Evolutionary conservation across 768 basidiomycete species (phyloP).

Genomic region (Tylopilus sp.): DNA sequence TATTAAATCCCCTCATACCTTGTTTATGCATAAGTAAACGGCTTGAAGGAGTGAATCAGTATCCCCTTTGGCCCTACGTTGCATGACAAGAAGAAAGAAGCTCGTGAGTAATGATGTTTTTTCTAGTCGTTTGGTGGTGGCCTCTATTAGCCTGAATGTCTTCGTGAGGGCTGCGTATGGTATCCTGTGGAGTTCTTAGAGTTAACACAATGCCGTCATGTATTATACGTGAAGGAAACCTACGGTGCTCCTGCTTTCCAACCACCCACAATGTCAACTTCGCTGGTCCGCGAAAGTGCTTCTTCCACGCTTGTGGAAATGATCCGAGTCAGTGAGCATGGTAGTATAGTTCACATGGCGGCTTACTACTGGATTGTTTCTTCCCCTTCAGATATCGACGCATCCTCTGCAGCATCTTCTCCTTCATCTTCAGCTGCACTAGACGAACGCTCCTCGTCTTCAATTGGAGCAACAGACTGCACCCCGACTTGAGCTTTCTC

Average conservation of each 20-base stretch:
- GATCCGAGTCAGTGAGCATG: conserved; percentile 3
- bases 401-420: conserved; percentile 38
- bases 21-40: conserved; percentile 95
- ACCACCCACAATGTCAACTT: conserved; percentile 75
- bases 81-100: conserved; percentile 87
- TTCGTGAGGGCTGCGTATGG: conserved; percentile 93
- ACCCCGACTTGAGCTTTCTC: conserved; percentile 21
- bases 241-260: conserved; percentile 87
- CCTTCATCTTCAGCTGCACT: conserved; percentile 40
- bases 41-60: conserved; percentile 75
- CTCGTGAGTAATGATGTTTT: conserved; percentile 86
- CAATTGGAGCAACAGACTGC: conserved; percentile 19
- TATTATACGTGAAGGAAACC: conserved; percentile 29
- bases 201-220: neutral
- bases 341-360: neutral
- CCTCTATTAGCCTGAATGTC: conserved; percentile 85
- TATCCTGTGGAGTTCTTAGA: conserved; percentile 47
- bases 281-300: conserved; percentile 52
- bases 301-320: conserved; percentile 55
- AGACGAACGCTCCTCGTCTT: conserved; percentile 31
- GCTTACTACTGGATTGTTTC: conserved; percentile 64
- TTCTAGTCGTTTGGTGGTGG: conserved; percentile 92
- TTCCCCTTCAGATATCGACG: conserved; percentile 43
- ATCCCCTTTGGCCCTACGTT: conserved; percentile 74
- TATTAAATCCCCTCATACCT: conserved; percentile 47